phyloP scores from a whole-genome alignment of 257 asterid genomes.

The Ballota nigra region DNA sequence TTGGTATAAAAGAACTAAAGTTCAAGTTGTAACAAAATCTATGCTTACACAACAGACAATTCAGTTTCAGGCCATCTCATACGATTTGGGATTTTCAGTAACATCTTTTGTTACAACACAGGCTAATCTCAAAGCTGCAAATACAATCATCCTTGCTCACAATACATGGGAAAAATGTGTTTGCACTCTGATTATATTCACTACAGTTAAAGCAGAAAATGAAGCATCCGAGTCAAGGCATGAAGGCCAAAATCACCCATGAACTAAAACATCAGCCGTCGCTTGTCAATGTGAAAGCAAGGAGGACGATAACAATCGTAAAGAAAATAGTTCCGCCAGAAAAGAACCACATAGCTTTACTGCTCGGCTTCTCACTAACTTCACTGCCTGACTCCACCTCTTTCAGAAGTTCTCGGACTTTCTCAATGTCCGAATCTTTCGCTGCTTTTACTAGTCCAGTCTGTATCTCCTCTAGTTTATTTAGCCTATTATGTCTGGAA shows the following conservation, averaged over 20 bases:
- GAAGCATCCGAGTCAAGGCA: neutral
- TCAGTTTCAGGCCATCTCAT: neutral
- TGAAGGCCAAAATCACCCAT: neutral
- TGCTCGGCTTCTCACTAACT: constrained; percentile 37
- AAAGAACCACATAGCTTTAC: constrained; percentile 66
- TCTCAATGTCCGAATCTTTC: constrained; percentile 75
- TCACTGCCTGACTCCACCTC: constrained; percentile 56
- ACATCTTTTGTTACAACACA: neutral
- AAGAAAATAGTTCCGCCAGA: constrained; percentile 69
- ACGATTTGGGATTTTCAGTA: no score
- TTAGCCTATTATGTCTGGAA: constrained; percentile 36
- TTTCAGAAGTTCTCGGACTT: constrained; percentile 60
- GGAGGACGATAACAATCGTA: constrained; percentile 56
- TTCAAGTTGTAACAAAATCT: neutral
- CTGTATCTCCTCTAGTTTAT: constrained; percentile 66
- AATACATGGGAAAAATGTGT: neutral
- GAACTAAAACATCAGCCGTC: constrained; percentile 57
- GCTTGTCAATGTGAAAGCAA: constrained; percentile 60
- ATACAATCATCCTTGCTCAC: neutral
- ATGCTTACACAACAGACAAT: constrained; percentile 11
- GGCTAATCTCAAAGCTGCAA: neutral
- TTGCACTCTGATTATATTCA: neutral
- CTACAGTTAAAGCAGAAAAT: neutral
- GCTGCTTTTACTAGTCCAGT: constrained; percentile 70
- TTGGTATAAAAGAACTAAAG: no score